Evolutionary conservation across 306 rosid genomes (phyloP), one percentile per base, ranked within the genome.

Genomic region (Quercus suber): DNA sequence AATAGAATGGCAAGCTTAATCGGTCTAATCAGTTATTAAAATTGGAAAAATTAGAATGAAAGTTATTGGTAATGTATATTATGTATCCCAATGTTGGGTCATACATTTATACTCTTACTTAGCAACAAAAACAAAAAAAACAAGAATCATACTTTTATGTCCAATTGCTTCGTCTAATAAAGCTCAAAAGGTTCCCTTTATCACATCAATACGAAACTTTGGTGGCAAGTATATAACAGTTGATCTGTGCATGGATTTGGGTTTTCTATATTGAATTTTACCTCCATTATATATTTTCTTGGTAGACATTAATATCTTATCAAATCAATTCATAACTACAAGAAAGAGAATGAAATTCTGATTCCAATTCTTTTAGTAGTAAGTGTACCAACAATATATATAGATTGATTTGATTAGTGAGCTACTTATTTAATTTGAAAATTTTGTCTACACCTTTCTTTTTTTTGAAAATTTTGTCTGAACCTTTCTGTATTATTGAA

Each of bases 241-340:
- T 14, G 5, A 52, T 30, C 15, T 76, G 53, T 76, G 61, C 79
- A 76, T 63, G 73, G 43, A 25, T 60, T 67, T 25, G 57, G 55
- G 25, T 31, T 76, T 76, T 64, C 23, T 57, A 3, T 49, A 13
- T 49, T 49, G 53, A 49, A 49, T 49, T 49, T 13, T 41, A 2
- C 14, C 53, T 49, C 53, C 53, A 49, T 10, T 49, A 0, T 49
- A 43, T 43, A 12, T 49, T 49, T 49, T 49, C 4, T 49, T 49
- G 53, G 53, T 49, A 12, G 53, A 12, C 53, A 49, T 12, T 49
- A 49, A 49, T 49, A 49, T 49, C 53, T 49, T 49, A 49, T 49
- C 53, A 49, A 49, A 49, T 49, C 53, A 49, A 17, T 12, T 49
- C 53, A 3, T 12, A 49, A 49, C 14, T 3, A 49, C 5, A 49